Evolutionary conservation across 805 yeast genomes (phyloP).

Genomic region (Blastobotrys attinorum): DNA sequence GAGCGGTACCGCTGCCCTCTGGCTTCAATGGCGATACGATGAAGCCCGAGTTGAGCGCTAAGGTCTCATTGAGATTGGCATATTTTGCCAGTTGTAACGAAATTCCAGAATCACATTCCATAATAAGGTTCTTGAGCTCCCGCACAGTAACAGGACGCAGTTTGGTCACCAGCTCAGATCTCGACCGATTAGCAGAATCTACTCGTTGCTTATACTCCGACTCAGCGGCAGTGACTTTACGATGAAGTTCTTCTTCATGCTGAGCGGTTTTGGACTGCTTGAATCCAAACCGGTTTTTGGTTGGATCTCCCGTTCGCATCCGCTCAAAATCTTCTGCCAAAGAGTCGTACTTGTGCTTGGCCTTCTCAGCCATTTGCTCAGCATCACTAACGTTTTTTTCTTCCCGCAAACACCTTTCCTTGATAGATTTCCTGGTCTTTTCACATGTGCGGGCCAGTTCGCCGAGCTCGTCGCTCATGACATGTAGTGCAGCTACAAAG

Average conservation of each 20-base stretch:
- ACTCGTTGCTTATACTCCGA: slow-evolving; percentile 78
- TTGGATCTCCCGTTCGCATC: slow-evolving; percentile 71
- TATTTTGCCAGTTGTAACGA: slow-evolving; percentile 82
- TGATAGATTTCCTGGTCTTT: slow-evolving; percentile 62
- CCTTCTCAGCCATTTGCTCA: slow-evolving; percentile 78
- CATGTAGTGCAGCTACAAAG: slow-evolving; percentile 69
- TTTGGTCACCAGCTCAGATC: slow-evolving; percentile 61
- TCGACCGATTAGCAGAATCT: slow-evolving; percentile 58
- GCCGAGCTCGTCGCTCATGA: slow-evolving; percentile 76
- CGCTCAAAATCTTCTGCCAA: slow-evolving; percentile 83
- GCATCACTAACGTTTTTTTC: slow-evolving; percentile 85
- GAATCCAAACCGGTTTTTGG: slow-evolving; percentile 71
- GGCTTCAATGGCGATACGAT: slow-evolving; percentile 63
- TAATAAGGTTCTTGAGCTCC: slow-evolving; percentile 63
- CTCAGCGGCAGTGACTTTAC: slow-evolving; percentile 79
- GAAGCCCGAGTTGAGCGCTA: slow-evolving; percentile 77
- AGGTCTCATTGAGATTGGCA: slow-evolving; percentile 79
- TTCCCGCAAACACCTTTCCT: slow-evolving; percentile 72
- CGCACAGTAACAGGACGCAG: slow-evolving; percentile 73
- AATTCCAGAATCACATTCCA: slow-evolving; percentile 86
- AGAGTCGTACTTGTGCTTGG: slow-evolving; percentile 67
- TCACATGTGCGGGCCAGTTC: slow-evolving; percentile 65
- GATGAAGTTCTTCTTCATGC: slow-evolving; percentile 79
- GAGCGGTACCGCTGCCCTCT: slow-evolving; percentile 32
- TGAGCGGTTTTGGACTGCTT: slow-evolving; percentile 73